Conservation (phyloP, 75 land plant genomes). For the Ceratopteris richardii region DNA sequence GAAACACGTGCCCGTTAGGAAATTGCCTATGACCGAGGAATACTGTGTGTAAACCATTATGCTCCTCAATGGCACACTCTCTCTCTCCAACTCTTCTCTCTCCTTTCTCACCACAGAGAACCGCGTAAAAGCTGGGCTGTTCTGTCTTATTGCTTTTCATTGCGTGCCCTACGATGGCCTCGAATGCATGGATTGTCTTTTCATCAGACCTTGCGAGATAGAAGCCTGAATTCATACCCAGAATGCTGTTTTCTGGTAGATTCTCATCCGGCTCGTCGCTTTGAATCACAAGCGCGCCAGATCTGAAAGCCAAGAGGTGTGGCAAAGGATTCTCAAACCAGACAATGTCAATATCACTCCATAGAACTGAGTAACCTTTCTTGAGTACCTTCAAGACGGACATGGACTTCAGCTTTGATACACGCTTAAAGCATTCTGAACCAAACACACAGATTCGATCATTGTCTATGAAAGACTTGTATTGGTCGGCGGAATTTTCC, state of each 20-base stretch:
- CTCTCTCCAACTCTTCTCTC: slow-evolving; percentile 3
- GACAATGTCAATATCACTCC: slow-evolving; percentile 23
- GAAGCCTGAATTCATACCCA: slow-evolving; percentile 12
- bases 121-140: slow-evolving; percentile 10
- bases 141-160: not conserved
- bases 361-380: slow-evolving; percentile 14
- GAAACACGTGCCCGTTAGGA: slow-evolving; percentile 12
- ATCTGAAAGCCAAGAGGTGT: not conserved
- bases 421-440: not conserved
- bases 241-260: slow-evolving; percentile 8
- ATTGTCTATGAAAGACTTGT: not conserved
- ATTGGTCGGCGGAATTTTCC: not conserved
- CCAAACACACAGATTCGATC: slow-evolving; percentile 2
- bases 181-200: slow-evolving; percentile 5
- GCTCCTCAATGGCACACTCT: not conserved
- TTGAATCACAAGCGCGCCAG: not conserved
- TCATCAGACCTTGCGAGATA: slow-evolving; percentile 11
- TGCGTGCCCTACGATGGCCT: slow-evolving; percentile 9
- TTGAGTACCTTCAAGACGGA: slow-evolving; percentile 9
- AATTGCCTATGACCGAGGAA: slow-evolving; percentile 9
- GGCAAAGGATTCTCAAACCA: slow-evolving; percentile 26
- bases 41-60: slow-evolving; percentile 8
- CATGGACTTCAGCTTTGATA: slow-evolving; percentile 17
- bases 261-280: slow-evolving; percentile 14
- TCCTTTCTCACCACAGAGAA: slow-evolving; percentile 8